Conservation (phyloP, 1,139 yeast species). For the Eremothecium sinecaudum region DNA sequence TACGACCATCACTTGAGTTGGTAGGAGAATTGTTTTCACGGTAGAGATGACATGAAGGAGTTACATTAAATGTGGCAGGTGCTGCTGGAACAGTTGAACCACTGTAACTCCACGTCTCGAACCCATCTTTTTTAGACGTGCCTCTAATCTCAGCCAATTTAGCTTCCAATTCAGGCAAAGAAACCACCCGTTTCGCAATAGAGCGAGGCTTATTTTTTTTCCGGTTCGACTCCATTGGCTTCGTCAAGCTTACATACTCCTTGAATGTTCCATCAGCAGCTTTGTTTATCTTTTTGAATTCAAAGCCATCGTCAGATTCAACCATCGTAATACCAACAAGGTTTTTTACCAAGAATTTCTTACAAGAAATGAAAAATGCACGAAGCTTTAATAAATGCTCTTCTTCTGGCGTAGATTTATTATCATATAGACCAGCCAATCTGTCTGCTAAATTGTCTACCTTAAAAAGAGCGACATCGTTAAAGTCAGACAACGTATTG, state of each 20-base stretch:
- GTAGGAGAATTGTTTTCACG: background rate
- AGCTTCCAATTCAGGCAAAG: slow-evolving; percentile 6
- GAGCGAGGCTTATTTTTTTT: background rate
- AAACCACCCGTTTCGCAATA: background rate
- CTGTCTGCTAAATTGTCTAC: slow-evolving; percentile 26
- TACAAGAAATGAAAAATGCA: slow-evolving; percentile 34
- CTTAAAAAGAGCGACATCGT: slow-evolving; percentile 38
- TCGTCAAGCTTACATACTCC: background rate
- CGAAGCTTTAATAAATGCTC: slow-evolving; percentile 33
- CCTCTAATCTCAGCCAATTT: slow-evolving; percentile 2
- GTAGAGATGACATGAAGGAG: slow-evolving; percentile 6
- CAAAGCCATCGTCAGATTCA: slow-evolving; percentile 5
- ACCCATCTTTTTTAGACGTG: background rate
- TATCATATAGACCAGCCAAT: slow-evolving; percentile 23
- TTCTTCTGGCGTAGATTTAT: slow-evolving; percentile 22
- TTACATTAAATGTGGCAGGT: slow-evolving; percentile 19
- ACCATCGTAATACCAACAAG: slow-evolving; percentile 31
- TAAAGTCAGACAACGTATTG: slow-evolving; percentile 49
- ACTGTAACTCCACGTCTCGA: slow-evolving; percentile 23
- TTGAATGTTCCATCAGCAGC: background rate
- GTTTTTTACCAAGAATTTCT: slow-evolving; percentile 29
- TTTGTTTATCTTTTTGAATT: background rate
- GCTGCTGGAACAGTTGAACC: slow-evolving; percentile 29
- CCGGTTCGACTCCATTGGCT: background rate
- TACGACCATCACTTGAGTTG: background rate